phyloP scores from a whole-genome alignment of 129 eudicot genomes.

The Mikania micrantha region DNA sequence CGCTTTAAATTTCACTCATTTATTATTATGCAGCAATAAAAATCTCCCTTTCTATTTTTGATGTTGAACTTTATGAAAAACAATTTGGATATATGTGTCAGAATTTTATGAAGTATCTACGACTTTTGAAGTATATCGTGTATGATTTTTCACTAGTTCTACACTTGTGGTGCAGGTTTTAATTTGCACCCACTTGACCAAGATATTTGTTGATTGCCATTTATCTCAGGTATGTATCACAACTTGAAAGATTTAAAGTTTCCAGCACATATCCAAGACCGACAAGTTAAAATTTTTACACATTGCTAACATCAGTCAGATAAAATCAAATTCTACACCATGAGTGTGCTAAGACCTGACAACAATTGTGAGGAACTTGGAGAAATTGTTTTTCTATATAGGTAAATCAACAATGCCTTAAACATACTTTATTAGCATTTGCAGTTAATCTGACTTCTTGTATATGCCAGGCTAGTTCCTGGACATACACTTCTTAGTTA shows the following conservation, averaged over 20 bases:
- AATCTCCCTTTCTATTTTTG: background rate
- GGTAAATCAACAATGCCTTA: slow-evolving; percentile 31
- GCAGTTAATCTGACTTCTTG: slow-evolving; percentile 8
- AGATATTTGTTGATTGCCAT: slow-evolving; percentile 52
- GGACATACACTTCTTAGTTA: slow-evolving; percentile 90
- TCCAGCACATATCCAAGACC: slow-evolving; percentile 3
- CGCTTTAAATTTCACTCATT: background rate
- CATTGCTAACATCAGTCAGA: slow-evolving; percentile 47
- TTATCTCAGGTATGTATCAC: slow-evolving; percentile 49
- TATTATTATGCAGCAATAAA: background rate
- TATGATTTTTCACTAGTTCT: background rate
- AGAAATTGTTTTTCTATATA: slow-evolving; percentile 75
- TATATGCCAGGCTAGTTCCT: slow-evolving; percentile 68
- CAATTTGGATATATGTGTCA: background rate
- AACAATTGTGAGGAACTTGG: slow-evolving; percentile 42
- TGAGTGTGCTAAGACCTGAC: slow-evolving; percentile 85
- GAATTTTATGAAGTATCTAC: background rate
- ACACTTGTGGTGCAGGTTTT: slow-evolving; percentile 46
- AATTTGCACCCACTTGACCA: slow-evolving; percentile 88
- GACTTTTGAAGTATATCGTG: background rate
- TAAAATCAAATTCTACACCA: slow-evolving; percentile 79
- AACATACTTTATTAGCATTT: background rate
- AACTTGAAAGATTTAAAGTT: slow-evolving; percentile 7
- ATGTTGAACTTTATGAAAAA: background rate
- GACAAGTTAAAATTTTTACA: background rate